Base-by-base conservation (phyloP, 2,329 filamentous ascomycete species). In the Colletotrichum sublineola region DNA sequence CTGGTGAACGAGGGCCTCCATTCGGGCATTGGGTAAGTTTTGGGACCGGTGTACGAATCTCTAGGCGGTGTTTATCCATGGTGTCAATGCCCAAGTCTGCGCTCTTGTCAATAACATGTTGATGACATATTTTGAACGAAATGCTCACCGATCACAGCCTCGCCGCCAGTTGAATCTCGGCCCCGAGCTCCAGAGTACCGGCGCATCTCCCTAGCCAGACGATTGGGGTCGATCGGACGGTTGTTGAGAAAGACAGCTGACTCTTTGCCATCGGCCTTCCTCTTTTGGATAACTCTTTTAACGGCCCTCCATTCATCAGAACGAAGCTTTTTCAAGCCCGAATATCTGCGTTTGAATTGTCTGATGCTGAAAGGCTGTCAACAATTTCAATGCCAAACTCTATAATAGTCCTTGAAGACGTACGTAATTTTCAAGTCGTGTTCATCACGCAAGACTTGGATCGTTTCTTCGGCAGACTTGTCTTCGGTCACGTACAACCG, bases 401-500 rank as follows among this genome's bases (percentile, higher is more conserved):
- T 3, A 14, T n/a, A 2, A 2, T 1, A 1, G 31, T 1, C 9
- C 20, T 38, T 40, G 11, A 2, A 8, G 2, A 15, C 63, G 0
- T 50, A 58, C 53, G 63, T 66, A 0, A 66, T 58, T 2, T 20
- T 57, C 0, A 58, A n/a, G 6, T 18, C 6, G 1, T 60, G 36
- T 3, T 29, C 18, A 5, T 58, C 15, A 15, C 20, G 40, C 3
- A 66, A 1, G 15, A n/a, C 8, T 3, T n/a, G 8, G 5, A 58
- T 48, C 5, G 53, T 58, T 6, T 66, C 53, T n/a, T 48, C 42
- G 20, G 33, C n/a, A 11, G 63, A 58, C 15, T 48, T 66, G n/a
- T 58, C 24, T 38, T 66, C 53, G 5, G 14, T 31, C 2, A 66
- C 53, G 15, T 66, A 66, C 11, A 66, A 20, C 14, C 53, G 63